phyloP scores from a whole-genome alignment of 2,329 filamentous ascomycete species.

The Tolypocladium cylindrosporum region DNA sequence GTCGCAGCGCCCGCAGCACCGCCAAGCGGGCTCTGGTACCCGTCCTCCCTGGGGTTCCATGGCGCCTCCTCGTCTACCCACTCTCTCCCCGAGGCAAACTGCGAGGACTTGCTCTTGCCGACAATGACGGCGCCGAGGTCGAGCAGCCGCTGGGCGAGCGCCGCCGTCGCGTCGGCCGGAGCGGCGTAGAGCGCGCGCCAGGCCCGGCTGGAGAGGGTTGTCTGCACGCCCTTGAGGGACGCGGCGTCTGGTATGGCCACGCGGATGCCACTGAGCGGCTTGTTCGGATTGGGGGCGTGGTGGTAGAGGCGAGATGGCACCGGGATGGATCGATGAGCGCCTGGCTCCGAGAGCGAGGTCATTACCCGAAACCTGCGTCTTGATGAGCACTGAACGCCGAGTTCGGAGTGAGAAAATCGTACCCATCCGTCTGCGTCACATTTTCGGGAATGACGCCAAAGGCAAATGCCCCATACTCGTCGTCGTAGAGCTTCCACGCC shows the following conservation, averaged over 20 bases:
- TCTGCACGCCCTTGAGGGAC: slow-evolving; percentile 38
- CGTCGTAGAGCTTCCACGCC: slow-evolving; percentile 30
- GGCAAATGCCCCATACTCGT: slow-evolving; percentile 23
- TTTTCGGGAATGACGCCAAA: slow-evolving; percentile 26
- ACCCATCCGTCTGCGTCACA: slow-evolving; percentile 5
- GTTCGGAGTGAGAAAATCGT: background rate
- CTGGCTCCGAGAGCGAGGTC: slow-evolving; percentile 13
- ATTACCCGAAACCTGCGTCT: slow-evolving; percentile 19
- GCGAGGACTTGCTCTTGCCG: slow-evolving; percentile 41
- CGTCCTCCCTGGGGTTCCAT: slow-evolving; percentile 36
- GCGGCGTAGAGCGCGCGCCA: slow-evolving; percentile 43
- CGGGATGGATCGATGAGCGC: slow-evolving; percentile 18
- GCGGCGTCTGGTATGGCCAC: slow-evolving; percentile 23
- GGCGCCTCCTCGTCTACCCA: slow-evolving; percentile 30
- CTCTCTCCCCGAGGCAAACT: slow-evolving; percentile 34
- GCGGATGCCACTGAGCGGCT: slow-evolving; percentile 26
- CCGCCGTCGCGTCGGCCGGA: slow-evolving; percentile 31
- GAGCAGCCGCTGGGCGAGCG: slow-evolving; percentile 43
- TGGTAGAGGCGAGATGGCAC: slow-evolving; percentile 29
- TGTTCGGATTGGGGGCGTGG: slow-evolving; percentile 13
- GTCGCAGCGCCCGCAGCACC: slow-evolving; percentile 28
- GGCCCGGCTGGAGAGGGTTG: slow-evolving; percentile 46
- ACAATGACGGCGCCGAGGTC: slow-evolving; percentile 48
- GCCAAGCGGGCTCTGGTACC: slow-evolving; percentile 25
- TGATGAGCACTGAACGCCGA: background rate